Evolutionary conservation across 805 yeast species (phyloP).

Genomic region (Cyberlindnera sargentensis): DNA sequence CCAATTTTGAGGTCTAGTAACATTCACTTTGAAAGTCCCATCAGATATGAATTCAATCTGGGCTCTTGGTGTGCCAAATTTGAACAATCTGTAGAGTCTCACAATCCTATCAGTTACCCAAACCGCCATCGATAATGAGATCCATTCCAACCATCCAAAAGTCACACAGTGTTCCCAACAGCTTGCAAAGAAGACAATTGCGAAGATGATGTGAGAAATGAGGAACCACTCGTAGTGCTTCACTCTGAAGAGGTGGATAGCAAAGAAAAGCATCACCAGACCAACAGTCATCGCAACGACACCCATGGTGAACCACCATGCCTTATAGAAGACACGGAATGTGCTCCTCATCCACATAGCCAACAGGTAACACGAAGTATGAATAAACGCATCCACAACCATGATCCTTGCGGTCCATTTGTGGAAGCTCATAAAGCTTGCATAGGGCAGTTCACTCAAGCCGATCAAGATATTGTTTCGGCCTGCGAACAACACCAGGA

Average conservation of each 20-base stretch:
- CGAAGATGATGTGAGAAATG: slow-evolving; percentile 49
- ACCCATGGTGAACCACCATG: slow-evolving; percentile 17
- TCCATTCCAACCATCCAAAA: slow-evolving; percentile 38
- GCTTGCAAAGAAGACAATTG: slow-evolving; percentile 42
- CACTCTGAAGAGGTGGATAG: slow-evolving; percentile 41
- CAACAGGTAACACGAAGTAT: slow-evolving; percentile 17
- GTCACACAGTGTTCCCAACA: slow-evolving; percentile 52
- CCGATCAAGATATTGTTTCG: slow-evolving; percentile 61
- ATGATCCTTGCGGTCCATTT: slow-evolving; percentile 51
- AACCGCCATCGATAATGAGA: slow-evolving; percentile 21
- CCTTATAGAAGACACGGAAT: not conserved
- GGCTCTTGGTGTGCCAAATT: slow-evolving; percentile 16
- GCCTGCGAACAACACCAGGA: slow-evolving; percentile 57
- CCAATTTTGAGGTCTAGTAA: slow-evolving; percentile 39
- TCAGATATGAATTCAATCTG: slow-evolving; percentile 24
- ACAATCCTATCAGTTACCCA: slow-evolving; percentile 46
- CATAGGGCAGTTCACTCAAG: slow-evolving; percentile 56
- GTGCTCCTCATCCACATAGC: slow-evolving; percentile 3
- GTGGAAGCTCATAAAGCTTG: slow-evolving; percentile 61
- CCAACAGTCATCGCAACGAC: slow-evolving; percentile 7
- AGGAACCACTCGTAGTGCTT: slow-evolving; percentile 55
- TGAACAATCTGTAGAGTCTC: slow-evolving; percentile 31
- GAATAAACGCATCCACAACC: slow-evolving; percentile 39
- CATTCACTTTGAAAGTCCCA: slow-evolving; percentile 38
- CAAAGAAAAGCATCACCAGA: slow-evolving; percentile 8